phyloP scores from a whole-genome alignment of 305 asterid genomes.

The Rubia tinctorum region DNA sequence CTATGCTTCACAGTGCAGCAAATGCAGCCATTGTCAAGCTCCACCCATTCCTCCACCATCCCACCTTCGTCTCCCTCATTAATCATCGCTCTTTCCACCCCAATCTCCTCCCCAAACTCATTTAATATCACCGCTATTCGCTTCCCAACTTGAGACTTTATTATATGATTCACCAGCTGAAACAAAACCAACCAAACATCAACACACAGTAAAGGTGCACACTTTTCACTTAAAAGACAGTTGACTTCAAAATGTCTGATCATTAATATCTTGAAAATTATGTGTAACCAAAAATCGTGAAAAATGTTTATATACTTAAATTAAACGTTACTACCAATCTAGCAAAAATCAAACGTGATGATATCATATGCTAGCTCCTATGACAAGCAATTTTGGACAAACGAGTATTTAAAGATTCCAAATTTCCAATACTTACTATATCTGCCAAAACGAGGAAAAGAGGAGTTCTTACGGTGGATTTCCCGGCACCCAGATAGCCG shows the following conservation, averaged over 20 bases:
- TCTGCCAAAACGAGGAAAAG: neutral
- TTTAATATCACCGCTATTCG: constrained; percentile 88
- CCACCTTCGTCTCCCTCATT: constrained; percentile 93
- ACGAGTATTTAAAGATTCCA: neutral
- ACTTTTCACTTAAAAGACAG: neutral
- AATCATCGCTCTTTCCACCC: constrained; percentile 98
- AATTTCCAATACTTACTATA: too few species aligned
- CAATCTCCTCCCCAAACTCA: constrained; percentile 95
- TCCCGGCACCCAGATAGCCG: constrained; percentile 97
- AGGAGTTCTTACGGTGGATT: constrained; percentile 63
- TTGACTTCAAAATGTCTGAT: too few species aligned
- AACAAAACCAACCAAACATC: neutral
- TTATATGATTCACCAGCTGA: constrained; percentile 82
- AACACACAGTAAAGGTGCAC: neutral
- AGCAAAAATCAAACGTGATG: neutral
- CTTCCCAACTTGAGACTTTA: constrained; percentile 83
- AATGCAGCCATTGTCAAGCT: constrained; percentile 94
- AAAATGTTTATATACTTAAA: too few species aligned
- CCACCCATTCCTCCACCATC: constrained; percentile 98
- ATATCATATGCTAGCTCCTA: neutral
- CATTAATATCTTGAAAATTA: neutral
- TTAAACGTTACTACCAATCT: neutral
- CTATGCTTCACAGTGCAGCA: constrained; percentile 97
- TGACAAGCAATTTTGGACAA: neutral
- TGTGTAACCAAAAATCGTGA: too few species aligned